phyloP scores from a whole-genome alignment of 805 yeast species.

The Pichia kluyveri region DNA sequence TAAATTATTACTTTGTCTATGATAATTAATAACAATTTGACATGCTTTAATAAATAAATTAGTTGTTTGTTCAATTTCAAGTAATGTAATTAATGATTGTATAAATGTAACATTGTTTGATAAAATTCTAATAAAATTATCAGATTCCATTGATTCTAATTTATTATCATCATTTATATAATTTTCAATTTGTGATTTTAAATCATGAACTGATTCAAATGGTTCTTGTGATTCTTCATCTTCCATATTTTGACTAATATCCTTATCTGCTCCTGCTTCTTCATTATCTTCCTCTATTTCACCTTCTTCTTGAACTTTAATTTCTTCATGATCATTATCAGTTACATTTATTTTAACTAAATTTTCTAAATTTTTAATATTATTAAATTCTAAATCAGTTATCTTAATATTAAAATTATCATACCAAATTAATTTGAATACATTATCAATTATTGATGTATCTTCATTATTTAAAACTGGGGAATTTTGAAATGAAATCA shows the following conservation, averaged over 20 bases:
- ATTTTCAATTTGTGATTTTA: background rate
- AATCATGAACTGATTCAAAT: background rate
- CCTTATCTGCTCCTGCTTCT: background rate
- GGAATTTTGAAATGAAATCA: conserved; percentile 3
- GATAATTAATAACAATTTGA: conserved; percentile 34
- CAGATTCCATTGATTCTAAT: background rate
- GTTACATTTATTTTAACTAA: conserved; percentile 13
- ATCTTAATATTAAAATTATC: conserved; percentile 19
- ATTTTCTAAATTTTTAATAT: conserved; percentile 19
- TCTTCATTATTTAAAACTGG: background rate
- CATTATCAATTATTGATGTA: background rate
- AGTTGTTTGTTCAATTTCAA: conserved; percentile 36
- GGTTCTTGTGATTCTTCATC: conserved; percentile 4
- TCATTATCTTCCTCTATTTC: background rate
- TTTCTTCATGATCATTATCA: conserved; percentile 11
- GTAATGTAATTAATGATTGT: conserved; percentile 43
- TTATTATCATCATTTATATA: background rate
- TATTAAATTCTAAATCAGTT: conserved; percentile 26
- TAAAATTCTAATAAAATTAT: conserved; percentile 2
- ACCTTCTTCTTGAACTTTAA: conserved; percentile 8
- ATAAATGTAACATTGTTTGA: conserved; percentile 33
- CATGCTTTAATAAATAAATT: conserved; percentile 39
- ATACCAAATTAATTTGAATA: conserved; percentile 20
- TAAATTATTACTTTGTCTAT: background rate
- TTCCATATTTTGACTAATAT: background rate